Evolutionary conservation across 208 protist species (phyloP), one percentile per base, ranked within the genome.

Genomic region (Cochliopodium minus): DNA sequence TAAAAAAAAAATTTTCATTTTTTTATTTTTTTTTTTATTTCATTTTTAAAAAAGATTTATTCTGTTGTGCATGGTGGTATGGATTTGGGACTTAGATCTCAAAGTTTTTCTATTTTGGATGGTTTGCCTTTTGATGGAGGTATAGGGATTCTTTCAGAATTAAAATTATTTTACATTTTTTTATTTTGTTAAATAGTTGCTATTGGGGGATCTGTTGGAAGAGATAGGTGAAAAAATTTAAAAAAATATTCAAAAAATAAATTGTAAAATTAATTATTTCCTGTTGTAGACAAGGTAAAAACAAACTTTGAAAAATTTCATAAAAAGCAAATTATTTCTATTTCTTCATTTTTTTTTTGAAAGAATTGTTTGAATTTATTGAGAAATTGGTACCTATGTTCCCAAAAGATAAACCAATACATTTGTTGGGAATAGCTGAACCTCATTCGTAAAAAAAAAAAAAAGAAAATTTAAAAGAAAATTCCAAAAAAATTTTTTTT

Each of bases 351-450:
- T n/a, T n/a, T n/a, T n/a, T n/a, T n/a, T n/a, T n/a, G n/a, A n/a
- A n/a, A n/a, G n/a, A n/a, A n/a, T n/a, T n/a, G n/a, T n/a, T n/a
- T n/a, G n/a, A n/a, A n/a, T n/a, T n/a, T n/a, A n/a, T n/a, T n/a
- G n/a, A n/a, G n/a, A n/a, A n/a, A n/a, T n/a, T n/a, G n/a, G n/a
- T n/a, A n/a, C n/a, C n/a, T n/a, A n/a, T n/a, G n/a, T n/a, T n/a
- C n/a, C n/a, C n/a, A n/a, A n/a, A n/a, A n/a, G n/a, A 30, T 17
- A 22, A 36, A 29, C 54, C 54, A 29, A 51, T 42, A 29, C 54
- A 59, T 59, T 9, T 59, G 0, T 15, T 59, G 15, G 54, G 54
- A 17, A 59, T 59, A 13, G 54, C 34, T 30, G 54, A 59, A 32
- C 10, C 43, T 25, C 33, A 43, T 3, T 46, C 35, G n/a, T n/a